Percentiles rank a stretch among this genome's conserved stretches.
phyloP scores from a whole-genome alignment of 2,329 filamentous ascomycete genomes.

The Teratosphaeria nubilosa region DNA sequence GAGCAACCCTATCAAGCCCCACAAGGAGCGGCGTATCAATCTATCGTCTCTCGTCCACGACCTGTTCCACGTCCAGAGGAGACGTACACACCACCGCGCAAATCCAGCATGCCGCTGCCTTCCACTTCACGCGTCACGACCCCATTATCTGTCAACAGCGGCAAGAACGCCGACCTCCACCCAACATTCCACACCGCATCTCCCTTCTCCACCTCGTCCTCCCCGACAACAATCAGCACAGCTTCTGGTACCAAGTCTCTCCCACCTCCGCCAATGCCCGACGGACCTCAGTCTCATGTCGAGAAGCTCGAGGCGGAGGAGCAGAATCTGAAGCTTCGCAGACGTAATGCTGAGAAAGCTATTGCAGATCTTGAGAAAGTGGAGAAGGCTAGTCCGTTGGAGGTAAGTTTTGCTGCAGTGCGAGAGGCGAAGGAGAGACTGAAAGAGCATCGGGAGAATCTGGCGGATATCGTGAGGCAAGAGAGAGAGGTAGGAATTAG shows the following conservation, averaged over 20 bases:
- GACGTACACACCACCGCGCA: conserved; percentile 6
- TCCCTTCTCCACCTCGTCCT: conserved; percentile 1
- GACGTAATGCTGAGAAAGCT: conserved; percentile 59
- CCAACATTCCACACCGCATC: background rate
- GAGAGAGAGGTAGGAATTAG: conserved; percentile 71
- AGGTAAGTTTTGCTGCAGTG: conserved; percentile 49
- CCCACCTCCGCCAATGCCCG: conserved; percentile 20
- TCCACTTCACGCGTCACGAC: background rate
- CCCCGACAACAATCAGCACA: background rate
- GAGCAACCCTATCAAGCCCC: background rate
- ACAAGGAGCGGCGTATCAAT: conserved; percentile 15
- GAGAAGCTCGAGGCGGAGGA: conserved; percentile 56
- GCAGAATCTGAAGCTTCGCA: conserved; percentile 54
- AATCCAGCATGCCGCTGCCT: conserved; percentile 1
- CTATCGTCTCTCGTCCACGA: conserved; percentile 24
- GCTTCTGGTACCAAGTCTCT: conserved; percentile 16
- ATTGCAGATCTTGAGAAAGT: conserved; percentile 70
- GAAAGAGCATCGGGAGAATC: conserved; percentile 52
- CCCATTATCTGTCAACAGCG: background rate
- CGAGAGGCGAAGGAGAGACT: conserved; percentile 54
- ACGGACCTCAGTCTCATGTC: conserved; percentile 38
- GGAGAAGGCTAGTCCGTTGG: conserved; percentile 57
- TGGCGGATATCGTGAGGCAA: conserved; percentile 63
- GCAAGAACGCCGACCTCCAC: background rate
- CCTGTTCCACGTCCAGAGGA: conserved; percentile 21